These are phyloP conservation scores for Boletellus emodensis DNA, from an alignment of 768 basidiomycete genomes.

Conservation along the genomic window DNA sequence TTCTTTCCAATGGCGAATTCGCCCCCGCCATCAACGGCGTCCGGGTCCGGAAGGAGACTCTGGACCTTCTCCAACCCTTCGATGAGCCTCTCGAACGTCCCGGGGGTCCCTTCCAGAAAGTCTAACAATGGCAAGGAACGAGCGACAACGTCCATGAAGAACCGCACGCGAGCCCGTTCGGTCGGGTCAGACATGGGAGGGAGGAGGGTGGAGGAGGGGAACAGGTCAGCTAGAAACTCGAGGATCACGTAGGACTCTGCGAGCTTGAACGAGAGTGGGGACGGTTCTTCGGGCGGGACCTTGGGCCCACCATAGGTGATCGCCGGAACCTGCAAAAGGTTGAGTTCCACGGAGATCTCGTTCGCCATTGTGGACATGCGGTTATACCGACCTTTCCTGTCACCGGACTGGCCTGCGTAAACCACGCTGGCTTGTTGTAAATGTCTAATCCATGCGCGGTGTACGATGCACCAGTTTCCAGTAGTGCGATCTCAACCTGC, in stretches of 20 bases:
- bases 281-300: slow-evolving; percentile 49
- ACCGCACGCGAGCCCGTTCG: slow-evolving; percentile 51
- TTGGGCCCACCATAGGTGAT: slow-evolving; percentile 58
- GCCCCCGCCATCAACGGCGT: slow-evolving; percentile 32
- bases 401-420: slow-evolving; percentile 57
- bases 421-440: slow-evolving; percentile 64
- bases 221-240: slow-evolving; percentile 63
- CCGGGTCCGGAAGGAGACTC: slow-evolving; percentile 33
- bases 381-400: slow-evolving; percentile 45
- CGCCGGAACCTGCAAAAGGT: slow-evolving; percentile 44
- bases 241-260: slow-evolving; percentile 62
- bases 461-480: slow-evolving; percentile 47
- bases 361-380: neutral
- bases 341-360: neutral
- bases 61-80: slow-evolving; percentile 8
- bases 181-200: slow-evolving; percentile 46
- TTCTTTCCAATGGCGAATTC: slow-evolving; percentile 35
- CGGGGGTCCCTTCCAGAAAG: slow-evolving; percentile 21
- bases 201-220: slow-evolving; percentile 42
- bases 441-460: slow-evolving; percentile 54
- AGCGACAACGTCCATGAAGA: slow-evolving; percentile 54
- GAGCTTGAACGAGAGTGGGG: slow-evolving; percentile 54
- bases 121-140: slow-evolving; percentile 39
- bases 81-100: neutral
- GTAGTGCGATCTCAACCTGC: slow-evolving; percentile 55